Base-by-base conservation (phyloP, 139 green algal genomes). In the Ostreobium quekettii region DNA sequence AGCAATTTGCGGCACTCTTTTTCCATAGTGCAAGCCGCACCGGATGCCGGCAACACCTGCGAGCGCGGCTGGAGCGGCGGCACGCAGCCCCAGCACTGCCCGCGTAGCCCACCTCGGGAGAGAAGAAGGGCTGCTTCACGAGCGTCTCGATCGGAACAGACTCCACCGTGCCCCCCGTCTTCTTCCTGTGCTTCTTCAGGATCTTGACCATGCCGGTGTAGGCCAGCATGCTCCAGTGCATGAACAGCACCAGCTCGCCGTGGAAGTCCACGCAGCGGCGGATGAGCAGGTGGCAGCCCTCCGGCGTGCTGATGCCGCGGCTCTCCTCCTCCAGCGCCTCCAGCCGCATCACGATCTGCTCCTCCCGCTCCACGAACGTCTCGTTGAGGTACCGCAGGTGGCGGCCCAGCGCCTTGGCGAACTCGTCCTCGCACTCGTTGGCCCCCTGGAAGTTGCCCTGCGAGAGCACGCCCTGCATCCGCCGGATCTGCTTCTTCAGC, bases 121-220 rank as follows among this genome's bases (percentile, higher is more conserved):
- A n/a, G n/a, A n/a, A n/a, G n/a, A n/a, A n/a, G n/a, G n/a, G n/a
- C n/a, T n/a, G n/a, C n/a, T n/a, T n/a, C n/a, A n/a, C n/a, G n/a
- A n/a, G n/a, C n/a, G n/a, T n/a, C n/a, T n/a, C n/a, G n/a, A n/a
- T n/a, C n/a, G n/a, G n/a, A n/a, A n/a, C n/a, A n/a, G n/a, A n/a
- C n/a, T n/a, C n/a, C 37, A 90, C 71, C 42, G 80, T 67, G 31
- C 85, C 67, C 22, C 86, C 70, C 24, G 87, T 94, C 24, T 84
- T 77, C 78, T 93, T 94, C 76, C 87, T 77, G 60, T 94, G 87
- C 78, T 94, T 94, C 75, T 94, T 94, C n/a, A 94, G 66, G 15
- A 94, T 92, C 73, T 94, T 93, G n/a, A 91, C 81, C 35, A 87
- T 80, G 4, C 70, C 82, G 1, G 86, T 91, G 72, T 93, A 93